Conservation (phyloP, 768 basidiomycete genomes). For the Rhodotorula babjevae region DNA sequence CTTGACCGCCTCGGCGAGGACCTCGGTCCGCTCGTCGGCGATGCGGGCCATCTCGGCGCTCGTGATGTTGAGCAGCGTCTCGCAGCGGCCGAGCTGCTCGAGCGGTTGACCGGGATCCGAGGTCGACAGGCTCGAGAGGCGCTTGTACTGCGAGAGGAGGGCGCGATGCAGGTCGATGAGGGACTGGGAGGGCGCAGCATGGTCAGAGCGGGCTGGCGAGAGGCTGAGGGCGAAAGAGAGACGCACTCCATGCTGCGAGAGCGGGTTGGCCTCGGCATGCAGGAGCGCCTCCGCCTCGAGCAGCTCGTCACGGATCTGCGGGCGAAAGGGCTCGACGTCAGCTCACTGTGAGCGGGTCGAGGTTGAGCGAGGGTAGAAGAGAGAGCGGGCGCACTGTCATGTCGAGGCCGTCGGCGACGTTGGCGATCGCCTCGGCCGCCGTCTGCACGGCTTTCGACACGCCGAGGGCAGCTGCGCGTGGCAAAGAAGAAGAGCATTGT, state of each 20-base stretch:
- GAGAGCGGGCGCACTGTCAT: neutral
- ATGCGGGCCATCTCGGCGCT: constrained; percentile 83
- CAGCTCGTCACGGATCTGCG: neutral
- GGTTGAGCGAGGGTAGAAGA: too few species aligned
- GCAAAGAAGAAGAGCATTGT: too few species aligned
- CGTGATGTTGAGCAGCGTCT: constrained; percentile 80
- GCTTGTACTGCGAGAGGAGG: constrained; percentile 7
- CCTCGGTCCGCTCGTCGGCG: constrained; percentile 67
- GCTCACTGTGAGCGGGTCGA: neutral
- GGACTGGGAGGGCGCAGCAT: neutral
- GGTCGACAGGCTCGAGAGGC: neutral
- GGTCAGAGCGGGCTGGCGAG: neutral
- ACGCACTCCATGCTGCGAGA: neutral
- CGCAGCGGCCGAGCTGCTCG: constrained; percentile 63
- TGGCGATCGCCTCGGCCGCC: neutral
- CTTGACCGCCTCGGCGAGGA: constrained; percentile 58
- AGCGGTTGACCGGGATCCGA: neutral
- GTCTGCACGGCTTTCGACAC: constrained; percentile 20
- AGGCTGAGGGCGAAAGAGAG: neutral
- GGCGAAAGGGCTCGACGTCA: too few species aligned
- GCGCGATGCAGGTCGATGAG: constrained; percentile 19
- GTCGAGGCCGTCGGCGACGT: neutral
- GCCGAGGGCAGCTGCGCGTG: neutral
- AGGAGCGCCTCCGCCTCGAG: neutral
- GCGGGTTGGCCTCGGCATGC: neutral